Evolutionary conservation across 2,329 filamentous ascomycete species (phyloP).

Genomic region (Amauroascus niger): DNA sequence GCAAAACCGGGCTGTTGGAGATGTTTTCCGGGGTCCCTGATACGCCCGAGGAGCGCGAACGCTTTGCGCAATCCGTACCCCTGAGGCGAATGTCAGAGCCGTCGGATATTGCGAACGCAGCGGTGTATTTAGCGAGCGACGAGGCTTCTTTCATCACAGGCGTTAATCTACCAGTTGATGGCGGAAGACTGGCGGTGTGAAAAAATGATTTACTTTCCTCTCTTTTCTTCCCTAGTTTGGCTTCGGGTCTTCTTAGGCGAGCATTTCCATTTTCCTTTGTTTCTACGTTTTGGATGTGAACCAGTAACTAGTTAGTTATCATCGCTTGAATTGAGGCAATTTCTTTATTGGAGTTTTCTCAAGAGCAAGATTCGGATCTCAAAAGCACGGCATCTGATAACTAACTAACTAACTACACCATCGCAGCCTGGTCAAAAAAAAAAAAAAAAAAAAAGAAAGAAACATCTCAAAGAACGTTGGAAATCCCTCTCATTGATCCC

Average conservation of each 20-base stretch:
- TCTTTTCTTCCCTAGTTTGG: neutral
- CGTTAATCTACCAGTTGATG: conserved; percentile 56
- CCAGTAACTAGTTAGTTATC: too few species aligned
- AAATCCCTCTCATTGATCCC: neutral
- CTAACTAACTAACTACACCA: too few species aligned
- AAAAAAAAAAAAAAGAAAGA: too few species aligned
- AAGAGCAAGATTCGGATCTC: too few species aligned
- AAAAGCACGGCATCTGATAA: too few species aligned
- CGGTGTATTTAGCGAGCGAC: conserved; percentile 59
- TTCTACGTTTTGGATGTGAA: neutral
- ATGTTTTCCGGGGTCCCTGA: conserved; percentile 13
- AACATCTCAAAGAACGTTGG: too few species aligned
- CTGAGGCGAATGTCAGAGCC: conserved; percentile 30
- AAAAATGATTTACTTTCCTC: too few species aligned
- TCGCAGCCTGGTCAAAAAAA: too few species aligned
- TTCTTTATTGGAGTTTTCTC: too few species aligned
- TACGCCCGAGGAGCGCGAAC: conserved; percentile 9
- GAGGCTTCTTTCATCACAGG: conserved; percentile 64
- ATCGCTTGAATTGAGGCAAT: too few species aligned
- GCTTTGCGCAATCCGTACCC: conserved; percentile 7
- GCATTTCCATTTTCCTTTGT: neutral
- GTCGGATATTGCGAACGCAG: conserved; percentile 60
- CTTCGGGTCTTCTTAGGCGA: neutral
- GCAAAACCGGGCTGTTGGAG: conserved; percentile 15
- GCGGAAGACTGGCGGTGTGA: conserved; percentile 32